Base-by-base conservation (phyloP, 2,329 filamentous ascomycete species). In the Stagonosporopsis tanaceti region DNA sequence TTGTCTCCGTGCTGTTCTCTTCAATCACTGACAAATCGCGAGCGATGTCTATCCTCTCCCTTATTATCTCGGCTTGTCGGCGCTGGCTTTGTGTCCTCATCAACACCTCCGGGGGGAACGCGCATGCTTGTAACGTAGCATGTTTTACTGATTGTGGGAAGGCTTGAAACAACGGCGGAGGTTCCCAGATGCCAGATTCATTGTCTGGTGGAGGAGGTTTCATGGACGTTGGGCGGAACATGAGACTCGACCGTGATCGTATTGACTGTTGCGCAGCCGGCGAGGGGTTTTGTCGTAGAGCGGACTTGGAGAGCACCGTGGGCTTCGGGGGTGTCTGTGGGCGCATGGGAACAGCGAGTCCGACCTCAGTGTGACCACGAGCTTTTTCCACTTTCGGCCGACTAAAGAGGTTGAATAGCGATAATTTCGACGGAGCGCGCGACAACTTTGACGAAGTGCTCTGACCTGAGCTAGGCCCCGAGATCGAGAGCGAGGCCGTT, bases 91-190 rank as follows among this genome's bases (percentile, higher is more conserved):
- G 61, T 85, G 77, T 58, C 34, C 89, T 85, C 47, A 92, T 73
- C 44, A 95, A 85, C 1, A 84, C 77, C 59, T 96, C 93, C 1
- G 89, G 84, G 1, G 89, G 86, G 11, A 89, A 77, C 2, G 84
- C 85, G 35, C 89, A 89, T 15, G 89, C 84, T 25, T 88, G 84
- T 3, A 96, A 80, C 15, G 84, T 87, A 11, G 86, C 87, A 73
- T 95, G 86, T 69, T 90, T 93, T 64, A 92, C 84, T 2, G 92
- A 87, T 75, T 96, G 93, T 0, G 91, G 89, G 72, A 93, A 96
- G 12, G 91, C 92, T 73, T 96, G 90, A 74, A 93, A 96, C 12
- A 97, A 79, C 2, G 92, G 91, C 6, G 92, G 91, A 7, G 79
- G 76, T 5, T 79, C 74, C 74, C 79, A 81, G 46, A 66, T 62